Evolutionary conservation across 208 protist genomes (phyloP), one percentile per base, ranked within the genome.

Genomic region (Trypanosoma lewisi): DNA sequence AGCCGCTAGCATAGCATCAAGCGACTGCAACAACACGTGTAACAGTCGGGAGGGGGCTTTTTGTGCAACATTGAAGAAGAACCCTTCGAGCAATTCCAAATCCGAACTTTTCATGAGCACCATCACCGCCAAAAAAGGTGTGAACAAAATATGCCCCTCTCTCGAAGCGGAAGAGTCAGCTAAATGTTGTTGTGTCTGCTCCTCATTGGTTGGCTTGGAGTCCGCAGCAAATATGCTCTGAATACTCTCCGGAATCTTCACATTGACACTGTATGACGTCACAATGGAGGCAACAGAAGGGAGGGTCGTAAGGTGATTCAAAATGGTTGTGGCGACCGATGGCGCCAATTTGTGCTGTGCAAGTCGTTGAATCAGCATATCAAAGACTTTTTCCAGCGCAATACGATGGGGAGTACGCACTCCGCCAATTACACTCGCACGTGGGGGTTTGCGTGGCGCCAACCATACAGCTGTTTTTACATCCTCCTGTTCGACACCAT

Each of bases 51-150:
- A 67, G 16, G 67, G 67, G 3, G 60, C 58, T 31, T 67, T 73
- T 50, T 73, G 67, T 14, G 67, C 67, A 33, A 73, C 60, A 62
- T 67, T 73, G 17, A 36, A 73, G 17, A 73, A 44, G 28, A 73
- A 73, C 25, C 37, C 41, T 25, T 73, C 67, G 14, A 73, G 53
- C 36, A 57, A n/a, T n/a, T 63, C 67, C 44, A 73, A 16, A 19
- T 58, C 19, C 4, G 25, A 39, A 6, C 16, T 23, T 7, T 63
- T 45, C 44, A 73, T 57, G 37, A 63, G 57, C 8, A 73, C 21
- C 17, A 67, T 33, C 17, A 56, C 44, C 9, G 67, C 67, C 11
- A 73, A 21, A 52, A 73, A 73, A 37, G 67, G 59, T 27, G 67
- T 73, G 14, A 73, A 36, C n/a, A 19, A 31, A 31, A 57, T 21